Percentiles rank a stretch among this genome's conserved stretches.
These are phyloP conservation scores for carrot (Daucus carota) DNA, from an alignment of 129 eudicot genomes.

Conservation along the genomic window DH1_v3.0 NC_030385.2:39750001-39750500, in stretches of 20 bases:
- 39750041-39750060: background rate
- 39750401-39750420: background rate
- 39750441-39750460: background rate
- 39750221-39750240: too few relatives aligned
- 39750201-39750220: too few relatives aligned
- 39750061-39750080: background rate
- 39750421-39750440: background rate
- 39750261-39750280: background rate
- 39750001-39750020: conserved; percentile 43
- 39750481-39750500: background rate
- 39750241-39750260: background rate
- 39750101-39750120: background rate
- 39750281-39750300: background rate
- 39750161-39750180: background rate
- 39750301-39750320: background rate
- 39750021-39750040: background rate
- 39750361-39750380: background rate
- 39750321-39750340: background rate
- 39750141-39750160: background rate
- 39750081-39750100: background rate
- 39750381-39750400: background rate
- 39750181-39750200: too few relatives aligned
- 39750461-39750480: background rate
- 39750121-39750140: background rate
- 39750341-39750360: background rate